phyloP scores from a whole-genome alignment of 2,329 filamentous ascomycete genomes.

The Sporothrix globosa region DNA sequence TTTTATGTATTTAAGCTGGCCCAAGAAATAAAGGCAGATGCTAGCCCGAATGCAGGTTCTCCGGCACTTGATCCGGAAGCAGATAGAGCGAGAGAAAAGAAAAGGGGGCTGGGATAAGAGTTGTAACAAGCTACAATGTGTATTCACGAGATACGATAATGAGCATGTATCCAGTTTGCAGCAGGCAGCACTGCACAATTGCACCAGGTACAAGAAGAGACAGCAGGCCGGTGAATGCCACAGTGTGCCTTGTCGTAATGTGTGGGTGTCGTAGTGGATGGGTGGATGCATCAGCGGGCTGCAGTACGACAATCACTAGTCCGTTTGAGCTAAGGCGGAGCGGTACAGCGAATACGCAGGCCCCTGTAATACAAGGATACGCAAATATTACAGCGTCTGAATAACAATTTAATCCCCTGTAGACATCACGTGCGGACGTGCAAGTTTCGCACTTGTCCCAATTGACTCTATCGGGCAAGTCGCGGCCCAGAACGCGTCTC shows the following conservation, averaged over 20 bases:
- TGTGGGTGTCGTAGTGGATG: slow-evolving; percentile 9
- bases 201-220: slow-evolving; percentile 14
- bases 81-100: slow-evolving; percentile 4
- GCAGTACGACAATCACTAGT: slow-evolving; percentile 14
- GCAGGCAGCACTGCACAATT: slow-evolving; percentile 20
- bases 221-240: slow-evolving; percentile 4
- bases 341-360: slow-evolving; percentile 21
- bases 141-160: background rate
- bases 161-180: background rate
- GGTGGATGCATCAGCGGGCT: slow-evolving; percentile 11
- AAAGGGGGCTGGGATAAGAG: background rate
- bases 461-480: background rate
- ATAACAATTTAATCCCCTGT: background rate
- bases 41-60: slow-evolving; percentile 6
- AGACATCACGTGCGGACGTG: background rate
- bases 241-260: too few relatives aligned
- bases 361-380: background rate
- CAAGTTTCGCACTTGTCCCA: background rate
- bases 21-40: background rate
- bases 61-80: slow-evolving; percentile 19
- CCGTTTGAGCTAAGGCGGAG: background rate
- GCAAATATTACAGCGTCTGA: background rate
- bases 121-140: background rate
- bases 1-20: background rate
- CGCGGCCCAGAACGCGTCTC: background rate